Evolutionary conservation across 768 basidiomycete species (phyloP).

Genomic region (Boletellus ananiceps): DNA sequence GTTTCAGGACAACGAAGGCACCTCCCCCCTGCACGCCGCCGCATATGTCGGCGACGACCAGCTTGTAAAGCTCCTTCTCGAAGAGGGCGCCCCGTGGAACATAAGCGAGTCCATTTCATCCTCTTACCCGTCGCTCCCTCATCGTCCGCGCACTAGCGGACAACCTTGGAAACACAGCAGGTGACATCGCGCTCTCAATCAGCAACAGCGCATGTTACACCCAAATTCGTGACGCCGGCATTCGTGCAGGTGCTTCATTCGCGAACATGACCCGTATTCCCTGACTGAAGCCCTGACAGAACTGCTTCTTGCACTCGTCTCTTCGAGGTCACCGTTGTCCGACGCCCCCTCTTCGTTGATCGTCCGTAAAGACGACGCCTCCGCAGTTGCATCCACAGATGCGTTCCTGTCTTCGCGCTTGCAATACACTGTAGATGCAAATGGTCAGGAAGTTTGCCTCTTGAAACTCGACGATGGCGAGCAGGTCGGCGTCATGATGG

Average conservation of each 20-base stretch:
- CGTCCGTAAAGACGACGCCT: conserved; percentile 48
- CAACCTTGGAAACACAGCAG: conserved; percentile 75
- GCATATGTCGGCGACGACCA: conserved; percentile 63
- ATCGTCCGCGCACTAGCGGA: conserved; percentile 51
- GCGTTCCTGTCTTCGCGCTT: conserved; percentile 70
- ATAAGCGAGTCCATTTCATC: conserved; percentile 48
- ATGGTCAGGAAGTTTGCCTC: conserved; percentile 81
- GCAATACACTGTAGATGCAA: conserved; percentile 59
- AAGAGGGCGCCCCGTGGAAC: conserved; percentile 91
- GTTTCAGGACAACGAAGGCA: conserved; percentile 85
- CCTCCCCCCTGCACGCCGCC: conserved; percentile 83
- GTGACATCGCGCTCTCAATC: conserved; percentile 83
- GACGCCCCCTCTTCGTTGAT: conserved; percentile 32
- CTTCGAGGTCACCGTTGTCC: conserved; percentile 36
- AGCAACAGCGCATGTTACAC: conserved; percentile 74
- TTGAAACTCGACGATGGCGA: conserved; percentile 55
- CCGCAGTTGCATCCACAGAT: conserved; percentile 57
- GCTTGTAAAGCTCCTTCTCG: conserved; percentile 64
- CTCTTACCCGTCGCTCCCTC: neutral
- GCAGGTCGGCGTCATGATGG: conserved; percentile 99
- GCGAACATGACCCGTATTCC: conserved; percentile 2
- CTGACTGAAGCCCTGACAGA: conserved; percentile 39
- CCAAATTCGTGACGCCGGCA: conserved; percentile 85
- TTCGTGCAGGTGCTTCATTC: conserved; percentile 68
- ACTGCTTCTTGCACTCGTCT: conserved; percentile 62